Percentiles rank a stretch among this genome's conserved stretches.
Conservation (phyloP, 495 filamentous ascomycete genomes). For the Talaromyces adpressus region DNA sequence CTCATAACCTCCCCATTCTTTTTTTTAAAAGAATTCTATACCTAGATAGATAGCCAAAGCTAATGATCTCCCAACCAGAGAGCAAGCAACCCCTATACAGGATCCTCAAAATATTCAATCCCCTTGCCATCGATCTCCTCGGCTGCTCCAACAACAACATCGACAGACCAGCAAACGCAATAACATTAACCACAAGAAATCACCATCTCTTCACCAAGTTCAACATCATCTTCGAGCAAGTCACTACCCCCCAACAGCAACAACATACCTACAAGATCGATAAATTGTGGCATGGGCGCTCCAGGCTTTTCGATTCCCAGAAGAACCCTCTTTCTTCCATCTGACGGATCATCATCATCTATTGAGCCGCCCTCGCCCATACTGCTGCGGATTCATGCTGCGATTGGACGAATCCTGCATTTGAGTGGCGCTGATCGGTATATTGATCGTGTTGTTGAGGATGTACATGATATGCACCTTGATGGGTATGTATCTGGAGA, state of each 20-base stretch:
- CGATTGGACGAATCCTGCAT: slow-evolving; percentile 29
- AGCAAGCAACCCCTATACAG: not conserved
- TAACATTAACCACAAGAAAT: not conserved
- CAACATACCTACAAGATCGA: too few species aligned
- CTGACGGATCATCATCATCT: slow-evolving; percentile 9
- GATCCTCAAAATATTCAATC: not conserved
- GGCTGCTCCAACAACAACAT: too few species aligned
- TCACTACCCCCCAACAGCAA: too few species aligned
- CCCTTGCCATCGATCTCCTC: not conserved
- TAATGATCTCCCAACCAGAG: not conserved
- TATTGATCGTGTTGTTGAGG: slow-evolving; percentile 20
- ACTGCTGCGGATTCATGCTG: slow-evolving; percentile 23
- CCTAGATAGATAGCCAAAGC: too few species aligned
- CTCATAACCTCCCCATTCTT: too few species aligned
- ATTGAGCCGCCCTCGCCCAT: slow-evolving; percentile 24
- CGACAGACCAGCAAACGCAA: not conserved
- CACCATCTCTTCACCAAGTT: too few species aligned
- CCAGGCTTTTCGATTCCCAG: too few species aligned
- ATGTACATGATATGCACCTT: slow-evolving; percentile 19
- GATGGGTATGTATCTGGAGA: slow-evolving; percentile 11
- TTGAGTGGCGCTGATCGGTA: slow-evolving; percentile 24
- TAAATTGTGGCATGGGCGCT: too few species aligned
- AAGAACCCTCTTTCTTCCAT: slow-evolving; percentile 10
- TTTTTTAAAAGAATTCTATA: too few species aligned
- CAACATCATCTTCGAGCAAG: too few species aligned